phyloP scores from a whole-genome alignment of 352 stramenopile genomes.

The Phytopythium delawarense region DNA sequence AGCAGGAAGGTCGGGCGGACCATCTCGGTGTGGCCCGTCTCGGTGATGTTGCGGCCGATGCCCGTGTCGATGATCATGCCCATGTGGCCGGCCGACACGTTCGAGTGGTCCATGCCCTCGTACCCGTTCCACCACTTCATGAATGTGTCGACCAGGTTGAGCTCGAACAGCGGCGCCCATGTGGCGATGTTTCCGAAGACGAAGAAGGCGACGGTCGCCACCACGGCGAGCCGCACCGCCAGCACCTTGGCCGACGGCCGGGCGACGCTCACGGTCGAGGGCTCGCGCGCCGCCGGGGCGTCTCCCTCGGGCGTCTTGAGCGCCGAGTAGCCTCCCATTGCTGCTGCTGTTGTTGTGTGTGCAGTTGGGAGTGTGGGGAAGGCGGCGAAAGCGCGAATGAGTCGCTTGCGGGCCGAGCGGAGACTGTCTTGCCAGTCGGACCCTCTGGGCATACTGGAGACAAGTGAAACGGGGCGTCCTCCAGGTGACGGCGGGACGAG shows the following conservation, averaged over 20 bases:
- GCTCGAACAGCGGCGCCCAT: slow-evolving; percentile 47
- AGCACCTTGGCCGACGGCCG: slow-evolving; percentile 18
- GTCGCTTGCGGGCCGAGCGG: neutral
- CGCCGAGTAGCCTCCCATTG: slow-evolving; percentile 23
- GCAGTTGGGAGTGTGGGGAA: neutral
- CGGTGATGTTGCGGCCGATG: slow-evolving; percentile 42
- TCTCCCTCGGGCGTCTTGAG: slow-evolving; percentile 28
- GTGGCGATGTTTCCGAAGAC: slow-evolving; percentile 64
- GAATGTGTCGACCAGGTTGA: slow-evolving; percentile 45
- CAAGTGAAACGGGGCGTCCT: neutral
- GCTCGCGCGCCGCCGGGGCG: slow-evolving; percentile 4
- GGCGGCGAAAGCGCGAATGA: neutral
- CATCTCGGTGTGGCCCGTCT: slow-evolving; percentile 63
- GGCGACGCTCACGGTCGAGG: neutral
- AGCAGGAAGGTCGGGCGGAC: slow-evolving; percentile 61
- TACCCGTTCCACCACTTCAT: slow-evolving; percentile 62
- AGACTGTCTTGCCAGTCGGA: neutral
- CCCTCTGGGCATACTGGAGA: neutral
- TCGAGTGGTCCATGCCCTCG: slow-evolving; percentile 11
- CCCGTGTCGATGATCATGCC: slow-evolving; percentile 44
- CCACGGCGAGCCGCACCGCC: slow-evolving; percentile 26
- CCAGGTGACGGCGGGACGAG: neutral
- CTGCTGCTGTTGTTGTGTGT: neutral
- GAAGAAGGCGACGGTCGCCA: slow-evolving; percentile 34
- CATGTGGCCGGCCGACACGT: slow-evolving; percentile 21